These are phyloP conservation scores for Lactarius indigo DNA, from an alignment of 768 basidiomycete species.

Conservation along the genomic window DNA sequence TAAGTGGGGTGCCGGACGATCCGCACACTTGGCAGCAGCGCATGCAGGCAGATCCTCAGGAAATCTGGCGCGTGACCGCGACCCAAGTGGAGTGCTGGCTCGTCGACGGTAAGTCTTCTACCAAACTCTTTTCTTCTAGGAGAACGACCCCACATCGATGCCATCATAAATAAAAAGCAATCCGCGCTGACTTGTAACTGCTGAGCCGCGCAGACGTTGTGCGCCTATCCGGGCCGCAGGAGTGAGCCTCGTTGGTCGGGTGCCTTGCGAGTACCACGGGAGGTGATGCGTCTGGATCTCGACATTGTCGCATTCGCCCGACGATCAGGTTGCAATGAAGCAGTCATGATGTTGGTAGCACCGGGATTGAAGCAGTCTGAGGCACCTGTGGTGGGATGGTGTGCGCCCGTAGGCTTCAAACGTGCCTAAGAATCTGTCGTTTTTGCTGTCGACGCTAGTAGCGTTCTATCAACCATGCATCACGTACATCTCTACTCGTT, in stretches of 20 bases:
- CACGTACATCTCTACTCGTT: background rate
- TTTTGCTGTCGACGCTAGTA: no score
- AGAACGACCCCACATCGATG: background rate
- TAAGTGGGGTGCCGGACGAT: constrained; percentile 58
- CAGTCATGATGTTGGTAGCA: constrained; percentile 18
- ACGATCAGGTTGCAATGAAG: constrained; percentile 21
- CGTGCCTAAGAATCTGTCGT: no score
- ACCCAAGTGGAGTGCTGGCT: constrained; percentile 81
- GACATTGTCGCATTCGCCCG: no score
- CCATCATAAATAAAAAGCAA: constrained; percentile 47
- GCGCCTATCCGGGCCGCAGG: constrained; percentile 66
- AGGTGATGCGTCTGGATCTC: constrained; percentile 40
- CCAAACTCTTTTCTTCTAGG: background rate
- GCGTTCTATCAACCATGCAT: background rate
- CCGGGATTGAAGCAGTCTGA: constrained; percentile 10
- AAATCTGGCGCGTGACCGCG: constrained; percentile 50
- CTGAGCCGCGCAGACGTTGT: constrained; percentile 73
- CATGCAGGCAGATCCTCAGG: constrained; percentile 42
- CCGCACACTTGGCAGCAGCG: constrained; percentile 56
- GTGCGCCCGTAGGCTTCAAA: background rate
- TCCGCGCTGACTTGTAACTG: constrained; percentile 77
- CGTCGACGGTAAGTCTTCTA: constrained; percentile 63
- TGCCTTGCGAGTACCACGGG: constrained; percentile 41
- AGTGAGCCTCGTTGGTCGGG: constrained; percentile 78
- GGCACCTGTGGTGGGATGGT: background rate